Evolutionary conservation across 371 early-diverging fungal genomes (phyloP), one percentile per base, ranked within the genome.

Genomic region (Syncephalis plumigaleata): DNA sequence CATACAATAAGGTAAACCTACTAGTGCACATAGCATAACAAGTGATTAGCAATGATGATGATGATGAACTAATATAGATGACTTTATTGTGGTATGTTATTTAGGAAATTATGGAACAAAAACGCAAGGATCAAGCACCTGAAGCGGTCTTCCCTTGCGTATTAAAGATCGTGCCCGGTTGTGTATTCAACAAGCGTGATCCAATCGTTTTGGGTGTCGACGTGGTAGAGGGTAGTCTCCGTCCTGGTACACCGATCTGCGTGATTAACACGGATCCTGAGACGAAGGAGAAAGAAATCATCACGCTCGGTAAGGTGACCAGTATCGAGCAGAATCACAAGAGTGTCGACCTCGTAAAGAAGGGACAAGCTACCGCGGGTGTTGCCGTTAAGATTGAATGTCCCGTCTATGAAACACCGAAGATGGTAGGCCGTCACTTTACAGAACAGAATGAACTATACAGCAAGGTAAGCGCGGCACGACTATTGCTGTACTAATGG

Each of bases 171-270:
- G 77, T 99, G 9, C 89, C 90, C 7, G 90, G 89, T 21, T 89
- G 88, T 44, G 81, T 97, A 37, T 92, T 98, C 70, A 97, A 89
- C 65, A 91, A 92, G 70, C 77, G 94, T 54, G 84, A 89, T 43
- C 99, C 99, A 21, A 86, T 99, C 50, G 77, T 99, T 51, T 70
- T 99, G 51, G 99, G 99, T 56, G 91, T 94, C 13, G 96, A 98
- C 61, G 91, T 99, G 15, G 51, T 84, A 8, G 93, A 96, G 62
- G 99, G 99, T 21, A 66, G 74, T 38, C 71, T 99, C 55, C 80
- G 88, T 50, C 50, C 86, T n/a, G 91, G 93, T 27, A 99, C 99
- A 1, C 98, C 99, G 0, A 58, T 99, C 39, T 95, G 91, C 65
- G 96, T 98, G 3, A 73, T 91, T 22, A 76, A 78, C 46, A 62